phyloP scores from a whole-genome alignment of 139 green algal genomes.

The Volvox reticuliferus region DNA sequence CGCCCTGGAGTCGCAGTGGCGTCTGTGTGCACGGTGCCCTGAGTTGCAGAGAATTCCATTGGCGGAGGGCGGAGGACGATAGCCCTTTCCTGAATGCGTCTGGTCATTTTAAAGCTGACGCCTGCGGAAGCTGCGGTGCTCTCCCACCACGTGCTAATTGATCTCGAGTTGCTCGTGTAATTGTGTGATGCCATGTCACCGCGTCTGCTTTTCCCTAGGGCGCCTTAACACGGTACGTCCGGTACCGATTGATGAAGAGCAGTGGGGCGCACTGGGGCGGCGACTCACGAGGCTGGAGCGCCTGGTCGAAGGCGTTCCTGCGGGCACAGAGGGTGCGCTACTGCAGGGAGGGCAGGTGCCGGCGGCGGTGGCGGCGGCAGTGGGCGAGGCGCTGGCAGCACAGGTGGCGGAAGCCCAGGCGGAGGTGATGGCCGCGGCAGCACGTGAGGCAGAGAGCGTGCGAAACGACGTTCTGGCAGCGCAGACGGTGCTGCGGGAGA shows the following conservation, averaged over 20 bases:
- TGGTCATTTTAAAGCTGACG: too few relatives aligned
- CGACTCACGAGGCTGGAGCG: constrained; percentile 62
- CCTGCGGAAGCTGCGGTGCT: too few relatives aligned
- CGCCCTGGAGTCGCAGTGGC: too few relatives aligned
- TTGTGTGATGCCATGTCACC: too few relatives aligned
- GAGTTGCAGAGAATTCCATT: too few relatives aligned
- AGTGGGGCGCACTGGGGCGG: constrained; percentile 68
- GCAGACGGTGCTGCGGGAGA: constrained; percentile 35
- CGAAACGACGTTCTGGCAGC: constrained; percentile 42
- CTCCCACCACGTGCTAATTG: too few relatives aligned
- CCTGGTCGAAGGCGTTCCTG: constrained; percentile 55
- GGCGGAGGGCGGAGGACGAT: too few relatives aligned
- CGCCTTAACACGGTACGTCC: constrained; percentile 12
- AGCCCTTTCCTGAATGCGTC: too few relatives aligned
- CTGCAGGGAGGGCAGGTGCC: constrained; percentile 11
- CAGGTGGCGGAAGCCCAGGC: background rate
- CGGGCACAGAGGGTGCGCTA: constrained; percentile 26
- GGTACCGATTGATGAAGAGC: constrained; percentile 57
- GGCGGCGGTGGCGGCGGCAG: constrained; percentile 24
- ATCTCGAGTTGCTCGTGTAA: too few relatives aligned
- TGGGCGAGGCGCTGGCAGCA: background rate
- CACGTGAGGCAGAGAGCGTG: constrained; percentile 16
- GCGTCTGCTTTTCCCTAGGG: background rate
- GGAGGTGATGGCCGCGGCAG: constrained; percentile 23
- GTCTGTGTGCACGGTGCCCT: too few relatives aligned